These are phyloP conservation scores for Suillus spraguei DNA, from an alignment of 768 basidiomycete genomes.

Conservation along the genomic window DNA sequence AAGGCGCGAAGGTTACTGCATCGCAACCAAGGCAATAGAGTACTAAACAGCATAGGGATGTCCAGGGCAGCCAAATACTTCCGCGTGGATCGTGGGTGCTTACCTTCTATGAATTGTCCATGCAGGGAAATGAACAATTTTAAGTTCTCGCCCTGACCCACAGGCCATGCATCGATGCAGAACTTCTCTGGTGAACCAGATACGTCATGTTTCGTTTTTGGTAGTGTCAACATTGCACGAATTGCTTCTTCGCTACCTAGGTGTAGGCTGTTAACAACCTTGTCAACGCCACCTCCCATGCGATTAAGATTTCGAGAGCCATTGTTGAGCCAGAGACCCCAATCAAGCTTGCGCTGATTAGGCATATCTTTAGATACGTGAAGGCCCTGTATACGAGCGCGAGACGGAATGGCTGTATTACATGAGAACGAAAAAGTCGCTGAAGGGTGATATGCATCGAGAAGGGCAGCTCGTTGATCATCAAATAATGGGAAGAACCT, in stretches of 20 bases:
- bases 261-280: constrained; percentile 67
- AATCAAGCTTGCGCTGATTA: constrained; percentile 81
- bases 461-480: constrained; percentile 63
- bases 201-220: constrained; percentile 83
- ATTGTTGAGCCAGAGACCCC: constrained; percentile 66
- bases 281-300: constrained; percentile 62
- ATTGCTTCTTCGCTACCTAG: constrained; percentile 68
- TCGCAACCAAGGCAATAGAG: constrained; percentile 6
- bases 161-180: constrained; percentile 83
- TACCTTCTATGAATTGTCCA: constrained; percentile 91
- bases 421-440: constrained; percentile 93
- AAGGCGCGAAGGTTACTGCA: constrained; percentile 2
- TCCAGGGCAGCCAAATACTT: not conserved
- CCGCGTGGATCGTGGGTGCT: constrained; percentile 32
- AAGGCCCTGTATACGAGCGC: constrained; percentile 73
- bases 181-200: constrained; percentile 79
- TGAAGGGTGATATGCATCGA: constrained; percentile 75
- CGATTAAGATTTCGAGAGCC: constrained; percentile 80
- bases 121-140: constrained; percentile 76
- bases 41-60: not conserved
- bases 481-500: constrained; percentile 91
- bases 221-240: constrained; percentile 62
- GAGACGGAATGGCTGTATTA: constrained; percentile 80
- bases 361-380: constrained; percentile 67
- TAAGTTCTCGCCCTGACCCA: constrained; percentile 56